Evolutionary conservation across 2,329 filamentous ascomycete species (phyloP), one percentile per base, ranked within the genome.

Genomic region (Aspergillus ochraceoroseus): DNA sequence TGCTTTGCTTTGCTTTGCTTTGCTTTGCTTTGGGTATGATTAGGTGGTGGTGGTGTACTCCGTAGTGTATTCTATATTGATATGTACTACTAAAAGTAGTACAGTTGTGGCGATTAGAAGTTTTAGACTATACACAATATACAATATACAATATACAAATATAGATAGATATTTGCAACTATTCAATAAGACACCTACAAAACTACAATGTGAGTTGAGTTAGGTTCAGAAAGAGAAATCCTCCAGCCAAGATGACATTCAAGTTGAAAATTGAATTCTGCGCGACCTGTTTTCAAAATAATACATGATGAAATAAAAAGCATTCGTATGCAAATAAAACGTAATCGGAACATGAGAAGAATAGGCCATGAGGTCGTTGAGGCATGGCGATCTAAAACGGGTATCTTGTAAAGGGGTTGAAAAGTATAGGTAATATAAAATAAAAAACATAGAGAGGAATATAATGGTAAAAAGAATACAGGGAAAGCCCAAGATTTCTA

Each of bases 331-430:
- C 20, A 31, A 22, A 23, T 12, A 12, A 31, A 32, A 47, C 6
- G 25, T 15, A 43, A 37, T 29, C 15, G 23, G 38, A 39, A 32
- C 23, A 36, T 13, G 22, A 35, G 14, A 8, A 15, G 8, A 30
- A 30, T 7, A 13, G n/a, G 7, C 14, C 32, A 26, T 19, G 19
- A 27, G 1, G 22, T 27, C 22, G 13, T 12, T 3, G 13, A 35
- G 17, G 5, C 7, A 31, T 31, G 28, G 28, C 15, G 17, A 11
- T 22, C 20, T 22, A 20, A 19, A 39, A 12, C 14, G 42, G 32
- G 33, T 40, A 36, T 41, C 32, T 32, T 30, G 14, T 23, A 32
- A 8, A 15, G 18, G 13, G 23, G 22, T 18, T 15, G 28, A 17
- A 15, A 7, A 31, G 28, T 15, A 31, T 31, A 31, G 8, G 15